phyloP scores from a whole-genome alignment of 2,329 filamentous ascomycete species.

The Fusarium sp. region DNA sequence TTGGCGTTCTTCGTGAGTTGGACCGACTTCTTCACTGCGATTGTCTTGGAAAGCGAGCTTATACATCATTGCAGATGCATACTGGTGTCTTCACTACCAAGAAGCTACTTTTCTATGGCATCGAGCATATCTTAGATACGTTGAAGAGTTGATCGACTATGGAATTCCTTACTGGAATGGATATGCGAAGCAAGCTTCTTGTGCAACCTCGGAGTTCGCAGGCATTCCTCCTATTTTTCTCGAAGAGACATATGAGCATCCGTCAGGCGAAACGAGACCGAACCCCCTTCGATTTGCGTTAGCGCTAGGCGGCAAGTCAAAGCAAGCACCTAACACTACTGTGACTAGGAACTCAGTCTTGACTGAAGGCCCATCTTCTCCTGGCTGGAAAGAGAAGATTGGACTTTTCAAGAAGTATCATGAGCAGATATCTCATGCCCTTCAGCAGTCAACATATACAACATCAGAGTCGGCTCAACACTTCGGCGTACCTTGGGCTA shows the following conservation, averaged over 20 bases:
- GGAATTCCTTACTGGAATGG: neutral
- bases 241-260: neutral
- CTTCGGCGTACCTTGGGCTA: neutral
- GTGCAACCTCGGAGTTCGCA: neutral
- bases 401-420: neutral
- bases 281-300: neutral
- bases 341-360: neutral
- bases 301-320: neutral
- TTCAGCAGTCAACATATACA: neutral
- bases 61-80: neutral
- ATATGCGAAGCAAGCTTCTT: neutral
- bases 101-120: neutral
- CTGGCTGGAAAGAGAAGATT: neutral
- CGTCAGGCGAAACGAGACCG: neutral
- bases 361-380: neutral
- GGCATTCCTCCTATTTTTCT: neutral
- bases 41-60: neutral
- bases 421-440: neutral
- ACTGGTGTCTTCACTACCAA: neutral
- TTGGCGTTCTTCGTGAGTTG: neutral
- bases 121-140: neutral
- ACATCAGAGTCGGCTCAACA: neutral
- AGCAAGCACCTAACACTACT: neutral
- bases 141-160: neutral
- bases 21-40: no score